Evolutionary conservation across 2,329 filamentous ascomycete species (phyloP), one percentile per base, ranked within the genome.

Genomic region (Alternaria tenuissima): DNA sequence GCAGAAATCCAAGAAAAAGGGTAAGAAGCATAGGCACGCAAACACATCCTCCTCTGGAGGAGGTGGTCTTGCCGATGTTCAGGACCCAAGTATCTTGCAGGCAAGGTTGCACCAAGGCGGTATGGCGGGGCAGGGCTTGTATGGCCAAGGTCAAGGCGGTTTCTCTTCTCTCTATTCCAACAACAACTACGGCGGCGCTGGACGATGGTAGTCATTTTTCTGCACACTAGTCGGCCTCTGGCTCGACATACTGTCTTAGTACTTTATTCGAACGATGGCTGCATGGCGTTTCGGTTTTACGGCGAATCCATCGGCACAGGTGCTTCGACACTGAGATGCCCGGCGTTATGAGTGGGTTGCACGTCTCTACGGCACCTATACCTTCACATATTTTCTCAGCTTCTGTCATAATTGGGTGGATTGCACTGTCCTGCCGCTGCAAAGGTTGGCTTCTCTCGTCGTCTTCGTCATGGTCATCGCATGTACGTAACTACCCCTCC

Each of bases 21-120:
- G 93, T 86, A 97, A 97, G 89, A 97, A 97, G 93, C 94, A 97
- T 88, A 96, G 94, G 90, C 94, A 97, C 90, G 94, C 93, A 95
- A 97, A 97, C 93, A 97, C 94, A 94, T 97, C 94, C 92, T 98
- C 94, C 89, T 96, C 93, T 89, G 91, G 91, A 86, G 94, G 93
- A 89, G 92, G 93, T 92, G 94, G 92, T 86, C 89, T 97, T 94
- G 94, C 96, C 86, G 94, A 98, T 96, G 93, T 97, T 94, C 93
- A 92, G 87, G 94, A 98, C 93, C 94, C 94, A 87, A 97, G 93
- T 88, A 97, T 97, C 88, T 89, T 98, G 87, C 94, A 97, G 86
- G 93, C 93, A 82, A 92, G 94, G 87, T 91, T 96, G 87, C 94
- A 96, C 83, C 92, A 95, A 85, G 91, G 89, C 83, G 91, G 89